These are phyloP conservation scores for Cichorium intybus DNA, from an alignment of 140 eudicot species.

Conservation along the genomic window DNA sequence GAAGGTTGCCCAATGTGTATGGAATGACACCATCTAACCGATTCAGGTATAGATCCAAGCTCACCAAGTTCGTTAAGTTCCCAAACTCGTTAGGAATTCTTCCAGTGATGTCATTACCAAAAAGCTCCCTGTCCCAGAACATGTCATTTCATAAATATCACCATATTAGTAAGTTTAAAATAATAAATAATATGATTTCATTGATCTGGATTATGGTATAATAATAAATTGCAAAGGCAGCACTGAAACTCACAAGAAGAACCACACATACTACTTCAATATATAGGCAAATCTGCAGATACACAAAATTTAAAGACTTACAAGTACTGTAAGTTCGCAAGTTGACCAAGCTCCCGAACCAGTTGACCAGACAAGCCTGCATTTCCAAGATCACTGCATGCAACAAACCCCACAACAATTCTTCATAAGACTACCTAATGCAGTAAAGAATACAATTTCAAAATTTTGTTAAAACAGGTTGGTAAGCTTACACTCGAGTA, in stretches of 20 bases:
- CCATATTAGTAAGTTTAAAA: too few species aligned
- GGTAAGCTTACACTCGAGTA: slow-evolving; percentile 67
- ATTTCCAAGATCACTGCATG: slow-evolving; percentile 75
- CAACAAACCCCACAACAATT: slow-evolving; percentile 15
- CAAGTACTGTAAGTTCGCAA: slow-evolving; percentile 67
- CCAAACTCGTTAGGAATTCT: slow-evolving; percentile 67
- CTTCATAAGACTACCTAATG: background rate
- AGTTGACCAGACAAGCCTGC: slow-evolving; percentile 76
- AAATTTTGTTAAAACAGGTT: background rate
- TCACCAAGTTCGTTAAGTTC: slow-evolving; percentile 67
- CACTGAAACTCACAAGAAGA: too few species aligned
- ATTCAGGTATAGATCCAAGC: slow-evolving; percentile 88
- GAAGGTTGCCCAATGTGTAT: slow-evolving; percentile 61
- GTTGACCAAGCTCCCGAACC: slow-evolving; percentile 73
- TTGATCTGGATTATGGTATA: too few species aligned
- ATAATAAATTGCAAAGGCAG: too few species aligned
- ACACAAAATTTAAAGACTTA: slow-evolving; percentile 41
- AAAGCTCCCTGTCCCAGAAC: slow-evolving; percentile 63
- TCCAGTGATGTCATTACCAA: slow-evolving; percentile 72
- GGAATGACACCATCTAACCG: slow-evolving; percentile 59
- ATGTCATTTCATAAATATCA: too few species aligned
- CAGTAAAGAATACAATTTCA: background rate
- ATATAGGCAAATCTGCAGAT: too few species aligned
- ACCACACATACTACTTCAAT: too few species aligned
- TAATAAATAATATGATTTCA: too few species aligned